These are phyloP conservation scores for Fusarium nematophilum DNA, from an alignment of 2,329 filamentous ascomycete genomes.

Conservation along the genomic window DNA sequence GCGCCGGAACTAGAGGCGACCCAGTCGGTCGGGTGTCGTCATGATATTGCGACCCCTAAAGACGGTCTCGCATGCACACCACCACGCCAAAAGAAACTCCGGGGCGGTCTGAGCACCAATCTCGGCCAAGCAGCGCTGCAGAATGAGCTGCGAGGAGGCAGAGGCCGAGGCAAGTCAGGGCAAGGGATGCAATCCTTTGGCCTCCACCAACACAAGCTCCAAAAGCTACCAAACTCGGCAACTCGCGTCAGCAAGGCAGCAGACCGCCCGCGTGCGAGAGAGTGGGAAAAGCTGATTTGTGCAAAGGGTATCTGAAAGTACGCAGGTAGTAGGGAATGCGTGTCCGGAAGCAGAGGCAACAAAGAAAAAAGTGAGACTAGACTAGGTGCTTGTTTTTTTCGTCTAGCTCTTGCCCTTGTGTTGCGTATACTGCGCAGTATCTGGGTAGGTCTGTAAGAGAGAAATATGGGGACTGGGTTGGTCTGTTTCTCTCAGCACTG, in stretches of 20 bases:
- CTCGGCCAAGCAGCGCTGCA: conserved; percentile 5
- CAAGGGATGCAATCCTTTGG: conserved; percentile 18
- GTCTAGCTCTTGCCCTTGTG: not conserved
- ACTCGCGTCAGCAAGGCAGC: conserved; percentile 16
- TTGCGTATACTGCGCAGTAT: no score
- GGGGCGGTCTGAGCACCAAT: conserved; percentile 7
- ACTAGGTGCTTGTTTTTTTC: no score
- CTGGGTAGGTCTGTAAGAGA: conserved; percentile 11
- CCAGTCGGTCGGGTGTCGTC: conserved; percentile 32
- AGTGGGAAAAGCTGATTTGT: conserved; percentile 3
- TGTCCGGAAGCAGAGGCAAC: not conserved
- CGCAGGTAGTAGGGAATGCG: not conserved
- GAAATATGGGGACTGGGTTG: conserved; percentile 1
- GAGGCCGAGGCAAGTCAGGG: conserved; percentile 7
- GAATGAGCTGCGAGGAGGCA: conserved; percentile 9
- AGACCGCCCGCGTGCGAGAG: conserved; percentile 13
- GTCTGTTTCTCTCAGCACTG: not conserved
- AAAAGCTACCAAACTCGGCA: conserved; percentile 10
- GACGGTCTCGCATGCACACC: conserved; percentile 6
- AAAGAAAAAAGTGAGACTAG: not conserved
- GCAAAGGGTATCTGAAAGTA: not conserved
- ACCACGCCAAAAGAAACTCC: conserved; percentile 2
- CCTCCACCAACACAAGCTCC: conserved; percentile 24
- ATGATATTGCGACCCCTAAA: conserved; percentile 19
- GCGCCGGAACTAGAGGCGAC: conserved; percentile 32